Evolutionary conservation across 1,284 basidiomycete species (phyloP), one percentile per base, ranked within the genome.

Genomic region (Calocybe gambosa): DNA sequence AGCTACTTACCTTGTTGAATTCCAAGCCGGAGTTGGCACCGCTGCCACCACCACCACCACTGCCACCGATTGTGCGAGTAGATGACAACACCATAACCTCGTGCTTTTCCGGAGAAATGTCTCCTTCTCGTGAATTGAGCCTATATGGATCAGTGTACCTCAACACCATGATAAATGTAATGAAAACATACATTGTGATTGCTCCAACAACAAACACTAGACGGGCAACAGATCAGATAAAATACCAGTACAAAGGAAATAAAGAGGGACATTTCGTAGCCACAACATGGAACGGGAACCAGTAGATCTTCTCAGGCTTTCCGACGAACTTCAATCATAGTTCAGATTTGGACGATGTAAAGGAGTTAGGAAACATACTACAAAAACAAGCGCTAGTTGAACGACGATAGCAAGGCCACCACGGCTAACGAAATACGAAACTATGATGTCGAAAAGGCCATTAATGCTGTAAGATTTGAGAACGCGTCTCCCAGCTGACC

Each of bases 201-300:
- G 52, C 47, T 8, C 49, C 43, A 20, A 51, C 38, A 26, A 54
- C 45, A 26, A 51, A 54, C n/a, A 54, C 52, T 54, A 18, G 12
- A 21, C 2, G 10, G 37, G 20, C 37, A 25, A 47, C n/a, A n/a
- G 13, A 20, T 38, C 19, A 23, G 36, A 29, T 4, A 8, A 19
- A 36, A 23, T 26, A 34, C 2, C 13, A 26, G 6, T 12, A 31
- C 10, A 13, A 21, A 4, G 23, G 2, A 26, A 28, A 13, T 15
- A 13, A 23, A 42, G 19, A 42, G 45, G 10, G 5, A 54, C 52
- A 33, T 33, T 54, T 54, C 8, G 41, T 45, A 2, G 52, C 45
- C 13, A 38, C 45, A 4, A 47, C 33, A 1, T 54, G 45, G 37
- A 54, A 54, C 6, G 52, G 52, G 25, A 54, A 38, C 52, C 52